These are phyloP conservation scores for Medicago truncatula DNA, from an alignment of 306 rosid species.

Conservation along the genomic window MtrunA17r5.0-ANR NC_053048.1:37650501-37651000, in stretches of 20 bases:
- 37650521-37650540: neutral
- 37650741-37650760: conserved; percentile 3
- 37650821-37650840: neutral
- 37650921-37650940: neutral
- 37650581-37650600: neutral
- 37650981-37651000: conserved; percentile 97
- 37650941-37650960: neutral
- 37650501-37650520: conserved; percentile 14
- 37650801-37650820: conserved; percentile 14
- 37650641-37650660: conserved; percentile 52
- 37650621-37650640: neutral
- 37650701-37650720: conserved; percentile 99
- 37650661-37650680: conserved; percentile 99
- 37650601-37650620: conserved; percentile 9
- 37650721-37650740: conserved; percentile 38
- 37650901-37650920: conserved; percentile 18
- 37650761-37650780: conserved; percentile 8
- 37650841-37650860: conserved; percentile 2
- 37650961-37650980: conserved; percentile 96
- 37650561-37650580: conserved; percentile 3
- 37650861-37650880: conserved; percentile 12
- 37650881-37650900: conserved; percentile 7
- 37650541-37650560: conserved; percentile 9
- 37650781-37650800: conserved; percentile 18
- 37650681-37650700: conserved; percentile 96